These are phyloP conservation scores for Acanthamoeba lenticulata DNA, from an alignment of 208 protist species.

Conservation along the genomic window DNA sequence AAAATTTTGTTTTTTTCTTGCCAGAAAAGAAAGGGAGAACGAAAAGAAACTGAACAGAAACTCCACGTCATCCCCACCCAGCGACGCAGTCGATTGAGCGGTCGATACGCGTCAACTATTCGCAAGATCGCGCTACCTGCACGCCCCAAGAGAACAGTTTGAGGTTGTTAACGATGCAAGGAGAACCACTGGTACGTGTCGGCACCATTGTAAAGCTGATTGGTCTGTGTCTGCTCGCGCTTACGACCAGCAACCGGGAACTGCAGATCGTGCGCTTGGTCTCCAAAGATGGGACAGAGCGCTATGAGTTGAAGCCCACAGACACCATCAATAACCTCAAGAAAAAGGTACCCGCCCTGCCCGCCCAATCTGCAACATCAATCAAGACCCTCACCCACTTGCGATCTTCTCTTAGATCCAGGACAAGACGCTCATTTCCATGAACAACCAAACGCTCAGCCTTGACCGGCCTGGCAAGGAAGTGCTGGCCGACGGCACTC, in stretches of 20 bases:
- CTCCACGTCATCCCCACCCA: too few species aligned
- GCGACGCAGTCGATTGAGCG: too few species aligned
- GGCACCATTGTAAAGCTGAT: not conserved
- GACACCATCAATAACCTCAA: not conserved
- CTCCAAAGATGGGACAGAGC: not conserved
- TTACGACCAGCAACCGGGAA: too few species aligned
- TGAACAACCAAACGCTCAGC: not conserved
- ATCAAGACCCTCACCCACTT: not conserved
- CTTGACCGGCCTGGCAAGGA: not conserved
- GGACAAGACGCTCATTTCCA: not conserved
- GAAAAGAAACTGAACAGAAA: too few species aligned
- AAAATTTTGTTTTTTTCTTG: too few species aligned
- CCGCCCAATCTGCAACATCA: not conserved
- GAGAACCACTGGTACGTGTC: not conserved
- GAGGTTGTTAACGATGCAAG: not conserved
- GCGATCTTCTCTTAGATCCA: not conserved
- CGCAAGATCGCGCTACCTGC: too few species aligned
- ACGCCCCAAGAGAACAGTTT: too few species aligned
- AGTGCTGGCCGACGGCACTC: not conserved
- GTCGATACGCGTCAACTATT: too few species aligned
- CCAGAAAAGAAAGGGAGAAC: too few species aligned
- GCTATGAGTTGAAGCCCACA: not conserved
- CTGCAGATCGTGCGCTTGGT: not conserved
- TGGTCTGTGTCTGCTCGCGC: not conserved
- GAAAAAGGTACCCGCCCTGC: not conserved